A percentile compares a stretch with the other conserved stretches of the same genome.
Conservation (phyloP, 2,329 filamentous ascomycete genomes). For the Corinectria fuckeliana region DNA sequence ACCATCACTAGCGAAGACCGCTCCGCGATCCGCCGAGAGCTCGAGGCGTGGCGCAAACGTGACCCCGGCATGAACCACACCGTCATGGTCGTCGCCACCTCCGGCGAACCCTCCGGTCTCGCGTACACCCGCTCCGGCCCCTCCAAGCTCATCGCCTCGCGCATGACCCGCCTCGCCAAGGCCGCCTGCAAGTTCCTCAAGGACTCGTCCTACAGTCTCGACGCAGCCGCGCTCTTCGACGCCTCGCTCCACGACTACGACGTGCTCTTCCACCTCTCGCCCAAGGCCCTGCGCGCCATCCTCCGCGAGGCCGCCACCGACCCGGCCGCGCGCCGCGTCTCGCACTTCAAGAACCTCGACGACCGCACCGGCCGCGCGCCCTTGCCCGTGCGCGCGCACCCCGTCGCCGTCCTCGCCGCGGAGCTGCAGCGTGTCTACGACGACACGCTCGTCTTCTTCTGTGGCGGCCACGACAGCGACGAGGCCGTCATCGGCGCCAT, state of each 20-base stretch:
- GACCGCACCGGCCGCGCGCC: slow-evolving; percentile 55
- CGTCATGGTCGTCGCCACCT: slow-evolving; percentile 81
- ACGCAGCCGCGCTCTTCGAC: slow-evolving; percentile 68
- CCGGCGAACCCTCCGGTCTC: slow-evolving; percentile 77
- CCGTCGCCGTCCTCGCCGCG: slow-evolving; percentile 66
- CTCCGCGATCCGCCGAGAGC: slow-evolving; percentile 69
- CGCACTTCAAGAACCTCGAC: slow-evolving; percentile 84
- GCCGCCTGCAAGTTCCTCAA: slow-evolving; percentile 71
- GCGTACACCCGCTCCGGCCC: slow-evolving; percentile 78
- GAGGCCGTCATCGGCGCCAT: slow-evolving; percentile 62
- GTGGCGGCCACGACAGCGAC: slow-evolving; percentile 62
- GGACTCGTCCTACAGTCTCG: slow-evolving; percentile 58
- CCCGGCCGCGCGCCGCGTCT: slow-evolving; percentile 47
- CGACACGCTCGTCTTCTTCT: slow-evolving; percentile 80
- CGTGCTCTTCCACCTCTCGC: slow-evolving; percentile 76
- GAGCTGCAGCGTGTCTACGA: slow-evolving; percentile 74
- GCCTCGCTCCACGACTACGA: slow-evolving; percentile 80
- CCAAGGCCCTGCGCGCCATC: slow-evolving; percentile 56
- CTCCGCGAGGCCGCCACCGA: slow-evolving; percentile 47
- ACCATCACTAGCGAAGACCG: slow-evolving; percentile 68
- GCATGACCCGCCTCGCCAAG: slow-evolving; percentile 82
- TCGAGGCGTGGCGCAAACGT: slow-evolving; percentile 85
- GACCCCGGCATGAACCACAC: slow-evolving; percentile 88
- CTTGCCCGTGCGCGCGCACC: slow-evolving; percentile 63
- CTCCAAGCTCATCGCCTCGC: slow-evolving; percentile 80